Evolutionary conservation across 495 filamentous ascomycete species (phyloP).

Genomic region (Trypethelium eluteriae): DNA sequence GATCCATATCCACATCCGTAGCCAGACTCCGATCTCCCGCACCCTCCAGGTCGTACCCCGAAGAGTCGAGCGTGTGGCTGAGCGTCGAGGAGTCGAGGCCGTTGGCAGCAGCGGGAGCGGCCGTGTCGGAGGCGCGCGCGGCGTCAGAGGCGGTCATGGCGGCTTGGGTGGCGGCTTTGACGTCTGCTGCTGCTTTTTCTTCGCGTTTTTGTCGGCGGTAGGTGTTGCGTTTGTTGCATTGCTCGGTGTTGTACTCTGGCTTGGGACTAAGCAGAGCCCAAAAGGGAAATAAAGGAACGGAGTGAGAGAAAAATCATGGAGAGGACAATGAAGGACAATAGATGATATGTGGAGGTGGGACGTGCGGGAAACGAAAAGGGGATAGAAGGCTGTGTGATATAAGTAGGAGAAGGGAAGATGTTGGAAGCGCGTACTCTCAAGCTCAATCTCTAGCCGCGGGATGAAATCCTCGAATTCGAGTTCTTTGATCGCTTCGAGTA

Average conservation of each 20-base stretch:
- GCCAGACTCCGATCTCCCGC: too few relatives aligned
- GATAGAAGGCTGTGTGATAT: neutral
- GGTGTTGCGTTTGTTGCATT: slow-evolving; percentile 56
- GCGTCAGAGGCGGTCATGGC: slow-evolving; percentile 14
- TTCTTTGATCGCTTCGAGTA: slow-evolving; percentile 72
- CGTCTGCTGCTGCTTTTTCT: slow-evolving; percentile 33
- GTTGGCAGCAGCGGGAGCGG: neutral
- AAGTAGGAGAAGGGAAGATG: neutral
- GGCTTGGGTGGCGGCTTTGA: slow-evolving; percentile 29
- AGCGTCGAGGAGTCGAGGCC: slow-evolving; percentile 11
- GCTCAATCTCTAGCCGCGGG: slow-evolving; percentile 53
- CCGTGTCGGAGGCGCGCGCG: slow-evolving; percentile 22
- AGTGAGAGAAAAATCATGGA: slow-evolving; percentile 5
- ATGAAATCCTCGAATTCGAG: slow-evolving; percentile 77
- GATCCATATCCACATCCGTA: neutral
- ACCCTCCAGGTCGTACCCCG: too few relatives aligned
- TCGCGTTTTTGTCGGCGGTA: slow-evolving; percentile 48
- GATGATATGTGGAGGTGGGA: neutral
- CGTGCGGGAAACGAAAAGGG: neutral
- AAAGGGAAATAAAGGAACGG: too few relatives aligned
- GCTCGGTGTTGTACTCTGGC: slow-evolving; percentile 50
- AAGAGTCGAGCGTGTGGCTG: slow-evolving; percentile 1
- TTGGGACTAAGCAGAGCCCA: too few relatives aligned
- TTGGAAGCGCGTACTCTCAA: slow-evolving; percentile 42
- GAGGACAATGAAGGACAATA: slow-evolving; percentile 25